Conservation (phyloP, 2,329 filamentous ascomycete genomes). For the Sclerotinia nivalis region DNA sequence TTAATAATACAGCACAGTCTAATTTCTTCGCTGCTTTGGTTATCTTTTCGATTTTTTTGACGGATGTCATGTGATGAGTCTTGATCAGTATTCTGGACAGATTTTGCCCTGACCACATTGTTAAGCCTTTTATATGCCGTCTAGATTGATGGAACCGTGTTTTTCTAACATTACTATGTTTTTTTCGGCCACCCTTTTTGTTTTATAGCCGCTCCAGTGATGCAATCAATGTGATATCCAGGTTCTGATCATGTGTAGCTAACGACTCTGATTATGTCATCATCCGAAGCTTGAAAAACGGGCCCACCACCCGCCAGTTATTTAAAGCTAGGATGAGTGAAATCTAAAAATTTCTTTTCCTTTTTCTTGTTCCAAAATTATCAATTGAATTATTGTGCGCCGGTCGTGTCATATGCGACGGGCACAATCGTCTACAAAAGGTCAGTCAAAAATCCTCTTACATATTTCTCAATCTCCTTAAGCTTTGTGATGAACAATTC, state of each 20-base stretch:
- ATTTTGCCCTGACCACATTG: not conserved
- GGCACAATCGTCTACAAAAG: conserved; percentile 19
- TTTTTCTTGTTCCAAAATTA: not conserved
- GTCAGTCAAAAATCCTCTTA: conserved; percentile 33
- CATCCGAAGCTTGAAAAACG: not conserved
- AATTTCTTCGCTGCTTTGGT: conserved; percentile 63
- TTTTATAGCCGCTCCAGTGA: not conserved
- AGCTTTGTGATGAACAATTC: conserved; percentile 42
- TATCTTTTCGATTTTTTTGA: conserved; percentile 68
- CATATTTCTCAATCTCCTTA: conserved; percentile 10
- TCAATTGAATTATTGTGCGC: not conserved
- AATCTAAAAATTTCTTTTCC: not conserved
- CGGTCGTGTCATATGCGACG: too few species aligned
- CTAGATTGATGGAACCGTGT: fast-evolving
- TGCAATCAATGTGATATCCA: too few species aligned
- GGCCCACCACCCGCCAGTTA: not conserved
- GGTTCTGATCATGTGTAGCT: not conserved
- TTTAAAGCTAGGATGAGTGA: not conserved
- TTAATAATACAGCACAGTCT: conserved; percentile 62
- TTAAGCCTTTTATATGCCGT: not conserved
- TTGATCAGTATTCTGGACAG: conserved; percentile 61
- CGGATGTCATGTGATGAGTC: conserved; percentile 79
- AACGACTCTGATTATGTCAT: conserved; percentile 3
- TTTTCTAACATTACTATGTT: not conserved
- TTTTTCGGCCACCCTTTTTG: not conserved